Percentiles rank a stretch among this genome's conserved stretches.
Evolutionary conservation across 768 basidiomycete species (phyloP).

Genomic region (Dentipellis fragilis): DNA sequence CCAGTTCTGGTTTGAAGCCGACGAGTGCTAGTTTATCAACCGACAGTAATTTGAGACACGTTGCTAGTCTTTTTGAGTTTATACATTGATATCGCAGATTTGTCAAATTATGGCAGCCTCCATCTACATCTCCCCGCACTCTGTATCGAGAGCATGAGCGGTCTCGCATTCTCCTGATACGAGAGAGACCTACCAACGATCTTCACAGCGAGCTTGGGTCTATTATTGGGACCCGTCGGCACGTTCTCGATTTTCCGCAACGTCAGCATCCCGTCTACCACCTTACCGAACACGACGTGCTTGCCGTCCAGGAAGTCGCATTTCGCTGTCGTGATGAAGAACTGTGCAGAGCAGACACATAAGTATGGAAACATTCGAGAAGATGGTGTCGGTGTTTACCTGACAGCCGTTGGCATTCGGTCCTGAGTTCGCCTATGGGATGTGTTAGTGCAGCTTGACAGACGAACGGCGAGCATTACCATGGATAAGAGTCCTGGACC

Average conservation of each 20-base stretch:
- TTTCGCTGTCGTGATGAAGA: conserved; percentile 93
- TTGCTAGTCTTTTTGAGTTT: not conserved
- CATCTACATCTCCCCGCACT: conserved; percentile 1
- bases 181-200: conserved; percentile 54
- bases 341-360: conserved; percentile 32
- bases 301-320: conserved; percentile 95
- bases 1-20: too few relatives aligned
- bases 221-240: conserved; percentile 80
- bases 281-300: conserved; percentile 87
- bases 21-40: too few relatives aligned
- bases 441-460: not conserved
- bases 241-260: conserved; percentile 95
- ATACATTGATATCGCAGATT: too few relatives aligned
- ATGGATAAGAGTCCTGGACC: conserved; percentile 85
- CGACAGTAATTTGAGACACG: not conserved
- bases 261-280: conserved; percentile 90
- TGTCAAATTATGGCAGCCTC: not conserved
- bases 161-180: not conserved
- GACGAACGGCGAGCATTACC: conserved; percentile 32
- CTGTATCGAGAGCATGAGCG: not conserved
- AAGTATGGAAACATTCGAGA: not conserved
- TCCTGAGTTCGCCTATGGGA: conserved; percentile 81
- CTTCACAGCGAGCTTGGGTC: conserved; percentile 83
- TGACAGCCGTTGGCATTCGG: conserved; percentile 92
- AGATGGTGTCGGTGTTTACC: conserved; percentile 21